phyloP scores from a whole-genome alignment of 345 rosid species.

The Anastatica hierochuntica region DNA sequence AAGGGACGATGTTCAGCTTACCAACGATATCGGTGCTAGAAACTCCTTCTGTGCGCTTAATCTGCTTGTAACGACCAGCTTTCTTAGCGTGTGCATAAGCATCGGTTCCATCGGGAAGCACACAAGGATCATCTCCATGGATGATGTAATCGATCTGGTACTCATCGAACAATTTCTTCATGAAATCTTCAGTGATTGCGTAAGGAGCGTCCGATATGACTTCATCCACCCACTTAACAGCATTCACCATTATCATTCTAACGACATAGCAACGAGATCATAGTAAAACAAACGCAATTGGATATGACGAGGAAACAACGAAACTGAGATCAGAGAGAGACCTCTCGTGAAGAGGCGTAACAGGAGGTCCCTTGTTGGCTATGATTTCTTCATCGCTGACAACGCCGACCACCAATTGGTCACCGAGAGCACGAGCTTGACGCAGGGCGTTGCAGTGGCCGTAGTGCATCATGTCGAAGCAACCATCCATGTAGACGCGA shows the following conservation, averaged over 20 bases:
- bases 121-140: constrained; percentile 96
- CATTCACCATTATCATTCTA: constrained; percentile 84
- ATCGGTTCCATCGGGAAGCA: constrained; percentile 94
- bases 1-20: constrained; percentile 15
- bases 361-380: constrained; percentile 92
- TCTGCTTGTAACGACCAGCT: constrained; percentile 91
- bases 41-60: constrained; percentile 95
- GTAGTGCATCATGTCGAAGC: constrained; percentile 97
- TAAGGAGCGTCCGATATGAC: constrained; percentile 85
- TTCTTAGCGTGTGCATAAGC: constrained; percentile 87
- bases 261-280: background rate
- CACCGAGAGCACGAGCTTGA: constrained; percentile 86
- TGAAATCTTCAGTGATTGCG: constrained; percentile 78
- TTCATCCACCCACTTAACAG: constrained; percentile 95
- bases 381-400: constrained; percentile 91
- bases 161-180: constrained; percentile 72
- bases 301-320: background rate
- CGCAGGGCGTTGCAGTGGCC: constrained; percentile 90
- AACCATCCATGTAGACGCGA: constrained; percentile 97
- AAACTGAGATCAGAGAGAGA: constrained; percentile 11
- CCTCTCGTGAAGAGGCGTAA: constrained; percentile 85
- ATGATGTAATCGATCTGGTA: constrained; percentile 78
- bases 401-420: constrained; percentile 85
- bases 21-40: constrained; percentile 99
- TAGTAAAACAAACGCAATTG: background rate